These are phyloP conservation scores for Spizellomyces sp. DNA, from an alignment of 192 early-diverging fungal genomes.

Conservation along the genomic window DNA sequence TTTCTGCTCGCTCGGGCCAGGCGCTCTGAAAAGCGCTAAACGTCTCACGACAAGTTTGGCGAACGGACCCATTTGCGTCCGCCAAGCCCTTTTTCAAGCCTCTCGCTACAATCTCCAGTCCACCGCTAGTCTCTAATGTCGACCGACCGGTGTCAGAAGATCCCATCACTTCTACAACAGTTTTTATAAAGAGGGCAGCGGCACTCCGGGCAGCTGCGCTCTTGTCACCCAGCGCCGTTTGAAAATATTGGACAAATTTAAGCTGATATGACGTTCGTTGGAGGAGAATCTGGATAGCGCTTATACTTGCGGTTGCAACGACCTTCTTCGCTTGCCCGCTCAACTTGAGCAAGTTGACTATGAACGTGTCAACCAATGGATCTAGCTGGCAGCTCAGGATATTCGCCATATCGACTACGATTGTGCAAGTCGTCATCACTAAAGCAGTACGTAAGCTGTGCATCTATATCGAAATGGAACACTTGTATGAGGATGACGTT, in stretches of 20 bases:
- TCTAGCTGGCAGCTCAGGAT: slow-evolving; percentile 17
- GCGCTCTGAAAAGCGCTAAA: slow-evolving; percentile 17
- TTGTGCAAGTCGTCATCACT: slow-evolving; percentile 33
- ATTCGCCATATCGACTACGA: slow-evolving; percentile 13
- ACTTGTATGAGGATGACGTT: neutral
- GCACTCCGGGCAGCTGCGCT: slow-evolving; percentile 27
- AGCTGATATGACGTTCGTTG: slow-evolving; percentile 20
- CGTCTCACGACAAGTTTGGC: slow-evolving; percentile 33
- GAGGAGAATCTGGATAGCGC: slow-evolving; percentile 28
- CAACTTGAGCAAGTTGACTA: slow-evolving; percentile 33
- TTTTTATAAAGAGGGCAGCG: slow-evolving; percentile 17
- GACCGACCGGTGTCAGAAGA: neutral
- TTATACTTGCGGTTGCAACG: slow-evolving; percentile 28
- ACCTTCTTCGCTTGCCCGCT: slow-evolving; percentile 41
- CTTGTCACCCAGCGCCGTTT: slow-evolving; percentile 31
- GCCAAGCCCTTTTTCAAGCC: slow-evolving; percentile 40
- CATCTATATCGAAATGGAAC: slow-evolving; percentile 22
- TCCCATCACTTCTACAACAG: slow-evolving; percentile 22
- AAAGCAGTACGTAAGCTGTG: slow-evolving; percentile 40
- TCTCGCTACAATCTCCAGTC: slow-evolving; percentile 32
- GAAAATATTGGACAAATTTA: slow-evolving; percentile 27
- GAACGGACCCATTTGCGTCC: slow-evolving; percentile 37
- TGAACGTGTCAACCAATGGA: slow-evolving; percentile 21
- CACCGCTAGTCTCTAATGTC: slow-evolving; percentile 13
- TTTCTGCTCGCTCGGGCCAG: slow-evolving; percentile 14